A percentile compares a stretch with the other conserved stretches of the same genome.
phyloP scores from a whole-genome alignment of 2,329 filamentous ascomycete species.

The Colletotrichum neosansevieriae region DNA sequence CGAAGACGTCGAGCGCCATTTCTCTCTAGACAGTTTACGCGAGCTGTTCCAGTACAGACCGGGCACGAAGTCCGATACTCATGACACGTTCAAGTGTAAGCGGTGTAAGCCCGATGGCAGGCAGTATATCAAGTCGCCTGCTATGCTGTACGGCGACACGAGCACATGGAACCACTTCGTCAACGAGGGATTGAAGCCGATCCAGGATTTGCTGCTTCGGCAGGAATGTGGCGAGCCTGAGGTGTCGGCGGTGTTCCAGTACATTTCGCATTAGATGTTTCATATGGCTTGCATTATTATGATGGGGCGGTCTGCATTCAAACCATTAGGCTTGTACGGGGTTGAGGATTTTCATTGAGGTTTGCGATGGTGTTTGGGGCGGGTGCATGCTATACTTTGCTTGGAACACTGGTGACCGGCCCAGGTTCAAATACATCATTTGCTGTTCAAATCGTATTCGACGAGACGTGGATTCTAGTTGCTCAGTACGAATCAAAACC shows the following conservation, averaged over 20 bases:
- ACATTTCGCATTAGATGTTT: slow-evolving; percentile 81
- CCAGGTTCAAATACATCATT: slow-evolving; percentile 3
- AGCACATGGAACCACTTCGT: slow-evolving; percentile 99
- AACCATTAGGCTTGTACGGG: slow-evolving; percentile 2
- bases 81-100: slow-evolving; percentile 99
- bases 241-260: slow-evolving; percentile 97
- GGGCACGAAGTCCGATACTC: slow-evolving; percentile 89
- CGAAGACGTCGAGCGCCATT: slow-evolving; percentile 97
- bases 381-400: slow-evolving; percentile 9
- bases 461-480: background rate
- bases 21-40: slow-evolving; percentile 88
- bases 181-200: slow-evolving; percentile 81
- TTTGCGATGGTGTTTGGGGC: slow-evolving; percentile 17
- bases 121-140: slow-evolving; percentile 89
- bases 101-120: slow-evolving; percentile 88
- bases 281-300: background rate
- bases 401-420: background rate
- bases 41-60: slow-evolving; percentile 95
- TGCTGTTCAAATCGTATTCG: background rate
- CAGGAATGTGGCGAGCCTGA: slow-evolving; percentile 84
- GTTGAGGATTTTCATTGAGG: background rate
- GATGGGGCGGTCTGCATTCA: slow-evolving; percentile 1
- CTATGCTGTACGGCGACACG: slow-evolving; percentile 97
- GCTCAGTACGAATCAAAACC: background rate
- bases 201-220: slow-evolving; percentile 90